Base-by-base conservation (phyloP, 345 rosid genomes). In the Draba incana region DNA sequence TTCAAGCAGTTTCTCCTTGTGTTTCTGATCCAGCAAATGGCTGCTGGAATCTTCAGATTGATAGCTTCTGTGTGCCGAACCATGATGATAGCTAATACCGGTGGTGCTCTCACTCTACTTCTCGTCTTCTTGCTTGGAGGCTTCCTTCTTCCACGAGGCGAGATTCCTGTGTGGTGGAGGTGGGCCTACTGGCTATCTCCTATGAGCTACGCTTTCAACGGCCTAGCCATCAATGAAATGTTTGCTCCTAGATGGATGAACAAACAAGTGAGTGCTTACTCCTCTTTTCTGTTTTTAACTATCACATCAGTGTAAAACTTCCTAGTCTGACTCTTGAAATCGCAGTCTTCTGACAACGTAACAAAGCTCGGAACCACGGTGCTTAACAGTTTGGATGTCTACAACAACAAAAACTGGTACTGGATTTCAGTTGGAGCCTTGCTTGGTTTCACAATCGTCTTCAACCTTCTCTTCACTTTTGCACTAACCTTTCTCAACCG, bases 161-260 rank as follows among this genome's bases (percentile, higher is more conserved):
- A 74, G 82, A 75, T 75, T 57, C 75, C 74, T 30, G 69, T 47
- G 42, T 85, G 93, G 85, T 78, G 83, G 84, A 66, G 70, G 23
- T 87, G 90, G 93, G 93, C 77, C 10, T 85, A 82, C 43, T 85
- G 93, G 93, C 10, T 82, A 14, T 87, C 90, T 12, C 90, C 88
- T 12, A 27, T 87, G 74, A 55, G 84, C 15, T 87, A 85, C n/a
- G 88, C 79, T 6, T 77, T 77, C 61, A 85, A 82, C 8, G 86
- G 83, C 16, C 45, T 87, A 27, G 15, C 77, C 2, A 74, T 85
- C 33, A 87, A 87, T 56, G 90, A 87, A 56, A 69, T 87, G 70
- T 75, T 75, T 59, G 81, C 85, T 13, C 80, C 85, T 13, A 80
- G 88, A 63, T 87, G 92, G 92, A 80, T 74, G 78, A 67, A 66